phyloP scores from a whole-genome alignment of 1,284 basidiomycete genomes.

The Puccinia novopanici region DNA sequence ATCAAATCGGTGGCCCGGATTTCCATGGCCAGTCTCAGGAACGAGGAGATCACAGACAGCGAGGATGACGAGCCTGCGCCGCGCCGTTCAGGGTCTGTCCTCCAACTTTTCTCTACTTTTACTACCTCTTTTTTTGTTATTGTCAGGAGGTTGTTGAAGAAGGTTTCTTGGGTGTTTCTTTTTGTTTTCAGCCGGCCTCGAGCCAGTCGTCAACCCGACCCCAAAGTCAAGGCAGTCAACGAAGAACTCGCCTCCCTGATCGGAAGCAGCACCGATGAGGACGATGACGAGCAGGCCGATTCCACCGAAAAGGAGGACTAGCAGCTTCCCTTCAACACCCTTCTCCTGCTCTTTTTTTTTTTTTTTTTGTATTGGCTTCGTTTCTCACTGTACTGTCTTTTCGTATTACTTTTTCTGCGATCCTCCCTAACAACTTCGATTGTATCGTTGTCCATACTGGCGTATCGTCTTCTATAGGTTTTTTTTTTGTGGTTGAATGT shows the following conservation, averaged over 20 bases:
- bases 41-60: constrained; percentile 22
- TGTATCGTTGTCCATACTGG: no score
- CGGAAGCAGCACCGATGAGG: constrained; percentile 46
- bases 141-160: no score
- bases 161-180: not conserved
- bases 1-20: constrained; percentile 27
- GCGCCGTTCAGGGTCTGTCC: constrained; percentile 39
- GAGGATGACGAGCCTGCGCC: constrained; percentile 25
- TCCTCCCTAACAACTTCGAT: no score
- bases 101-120: not conserved
- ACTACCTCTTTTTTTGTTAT: not conserved
- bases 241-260: constrained; percentile 40
- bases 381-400: no score
- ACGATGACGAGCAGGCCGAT: constrained; percentile 25
- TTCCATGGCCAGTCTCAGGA: constrained; percentile 36
- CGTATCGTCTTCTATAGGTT: no score
- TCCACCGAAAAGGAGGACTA: constrained; percentile 28
- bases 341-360: not conserved
- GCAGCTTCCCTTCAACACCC: not conserved
- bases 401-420: no score
- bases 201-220: constrained; percentile 30
- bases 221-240: constrained; percentile 11
- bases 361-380: no score
- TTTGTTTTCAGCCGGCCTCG: constrained; percentile 5
- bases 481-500: no score